These are phyloP conservation scores for Verticillium dahliae DNA, from an alignment of 2,329 filamentous ascomycete genomes.

Conservation along the genomic window DNA sequence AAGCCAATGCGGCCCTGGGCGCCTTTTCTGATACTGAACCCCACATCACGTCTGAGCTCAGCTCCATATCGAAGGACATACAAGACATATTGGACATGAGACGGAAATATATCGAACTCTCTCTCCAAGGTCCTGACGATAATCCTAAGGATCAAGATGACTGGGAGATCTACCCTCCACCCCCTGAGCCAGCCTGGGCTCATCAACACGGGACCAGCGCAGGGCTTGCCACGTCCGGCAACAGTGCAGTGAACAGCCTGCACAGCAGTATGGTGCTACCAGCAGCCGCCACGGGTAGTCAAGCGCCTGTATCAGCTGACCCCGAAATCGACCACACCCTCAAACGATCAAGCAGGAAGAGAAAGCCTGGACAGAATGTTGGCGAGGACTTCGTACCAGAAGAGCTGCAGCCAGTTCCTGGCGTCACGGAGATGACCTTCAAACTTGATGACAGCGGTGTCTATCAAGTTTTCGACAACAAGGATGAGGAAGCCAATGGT, in stretches of 20 bases:
- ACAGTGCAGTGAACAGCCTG: slow-evolving; percentile 30
- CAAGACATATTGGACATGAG: slow-evolving; percentile 83
- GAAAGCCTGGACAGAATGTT: slow-evolving; percentile 85
- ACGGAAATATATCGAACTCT: slow-evolving; percentile 82
- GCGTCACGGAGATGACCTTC: slow-evolving; percentile 64
- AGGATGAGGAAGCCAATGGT: slow-evolving; percentile 52
- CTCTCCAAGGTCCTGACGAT: slow-evolving; percentile 72
- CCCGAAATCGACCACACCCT: slow-evolving; percentile 24
- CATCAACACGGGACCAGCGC: slow-evolving; percentile 33
- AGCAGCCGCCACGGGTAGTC: slow-evolving; percentile 11
- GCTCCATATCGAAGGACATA: slow-evolving; percentile 82
- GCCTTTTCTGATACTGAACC: slow-evolving; percentile 68
- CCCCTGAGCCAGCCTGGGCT: slow-evolving; percentile 82
- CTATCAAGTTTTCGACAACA: slow-evolving; percentile 82
- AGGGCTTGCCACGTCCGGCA: slow-evolving; percentile 27
- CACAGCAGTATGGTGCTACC: slow-evolving; percentile 37
- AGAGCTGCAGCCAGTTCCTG: slow-evolving; percentile 69
- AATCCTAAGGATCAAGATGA: slow-evolving; percentile 80
- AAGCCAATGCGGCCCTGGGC: neutral
- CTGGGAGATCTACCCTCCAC: slow-evolving; percentile 88
- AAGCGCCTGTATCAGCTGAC: slow-evolving; percentile 11
- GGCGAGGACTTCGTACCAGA: slow-evolving; percentile 86
- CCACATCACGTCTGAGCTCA: slow-evolving; percentile 76
- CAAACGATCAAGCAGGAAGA: slow-evolving; percentile 48
- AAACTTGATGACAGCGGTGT: slow-evolving; percentile 77